Conservation (phyloP, 2,329 filamentous ascomycete species). For the Neurospora sp. region DNA sequence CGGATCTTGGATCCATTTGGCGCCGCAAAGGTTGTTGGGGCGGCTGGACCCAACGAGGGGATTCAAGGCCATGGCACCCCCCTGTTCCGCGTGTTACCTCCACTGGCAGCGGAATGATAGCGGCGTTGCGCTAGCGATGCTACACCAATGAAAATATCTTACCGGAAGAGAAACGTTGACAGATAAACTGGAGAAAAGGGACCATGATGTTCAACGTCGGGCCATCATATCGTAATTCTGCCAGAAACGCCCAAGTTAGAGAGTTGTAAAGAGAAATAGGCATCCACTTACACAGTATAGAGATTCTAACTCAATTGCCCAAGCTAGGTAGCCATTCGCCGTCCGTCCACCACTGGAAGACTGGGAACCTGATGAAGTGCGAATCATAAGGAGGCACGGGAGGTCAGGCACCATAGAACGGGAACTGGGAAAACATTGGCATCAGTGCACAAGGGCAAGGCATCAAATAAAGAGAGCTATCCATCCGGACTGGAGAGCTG, state of each 20-base stretch:
- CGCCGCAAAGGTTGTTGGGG: background rate
- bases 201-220: background rate
- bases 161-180: background rate
- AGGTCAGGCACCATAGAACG: background rate
- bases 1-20: background rate
- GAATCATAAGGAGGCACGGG: background rate
- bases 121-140: background rate
- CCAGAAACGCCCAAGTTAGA: background rate
- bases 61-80: background rate
- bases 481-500: background rate
- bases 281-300: background rate
- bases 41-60: background rate
- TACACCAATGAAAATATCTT: background rate
- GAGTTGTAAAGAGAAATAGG: background rate
- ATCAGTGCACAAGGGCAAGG: background rate
- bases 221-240: background rate
- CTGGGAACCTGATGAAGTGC: background rate
- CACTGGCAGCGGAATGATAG: background rate
- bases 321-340: background rate
- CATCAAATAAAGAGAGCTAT: background rate
- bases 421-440: background rate
- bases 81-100: background rate
- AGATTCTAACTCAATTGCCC: background rate
- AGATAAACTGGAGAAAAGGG: background rate
- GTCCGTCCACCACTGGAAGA: background rate